These are phyloP conservation scores for Cercophora samala DNA, from an alignment of 495 filamentous ascomycete species.

Conservation along the genomic window DNA sequence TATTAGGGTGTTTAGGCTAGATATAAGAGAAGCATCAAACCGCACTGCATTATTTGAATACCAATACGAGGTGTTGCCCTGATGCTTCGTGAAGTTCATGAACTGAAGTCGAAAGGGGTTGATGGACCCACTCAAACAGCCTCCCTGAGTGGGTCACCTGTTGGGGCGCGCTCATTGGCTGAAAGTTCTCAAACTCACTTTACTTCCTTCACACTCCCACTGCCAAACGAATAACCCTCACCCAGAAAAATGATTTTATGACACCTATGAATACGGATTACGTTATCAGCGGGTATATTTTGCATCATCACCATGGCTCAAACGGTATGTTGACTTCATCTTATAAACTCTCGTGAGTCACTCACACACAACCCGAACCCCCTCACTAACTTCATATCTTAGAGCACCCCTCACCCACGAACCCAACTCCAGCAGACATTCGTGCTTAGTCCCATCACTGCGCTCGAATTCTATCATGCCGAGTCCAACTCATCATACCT, in stretches of 20 bases:
- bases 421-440: conserved; percentile 32
- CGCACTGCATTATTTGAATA: too few species aligned
- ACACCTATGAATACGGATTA: not conserved
- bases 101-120: not conserved
- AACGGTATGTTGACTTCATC: not conserved
- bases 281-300: not conserved
- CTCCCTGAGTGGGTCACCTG: not conserved
- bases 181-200: not conserved
- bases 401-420: not conserved
- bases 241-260: conserved; percentile 5
- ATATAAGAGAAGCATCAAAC: too few species aligned
- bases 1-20: too few species aligned
- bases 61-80: too few species aligned
- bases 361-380: conserved; percentile 8
- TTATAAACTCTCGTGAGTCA: not conserved
- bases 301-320: not conserved
- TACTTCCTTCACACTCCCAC: not conserved
- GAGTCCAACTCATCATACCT: conserved; percentile 43
- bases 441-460: conserved; percentile 56
- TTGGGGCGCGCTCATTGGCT: not conserved
- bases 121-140: not conserved
- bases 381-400: conserved; percentile 5
- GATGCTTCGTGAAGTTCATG: not conserved
- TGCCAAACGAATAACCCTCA: not conserved
- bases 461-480: conserved; percentile 47